Conservation (phyloP, 352 stramenopile species). For the Globisporangium paddicum region DNA sequence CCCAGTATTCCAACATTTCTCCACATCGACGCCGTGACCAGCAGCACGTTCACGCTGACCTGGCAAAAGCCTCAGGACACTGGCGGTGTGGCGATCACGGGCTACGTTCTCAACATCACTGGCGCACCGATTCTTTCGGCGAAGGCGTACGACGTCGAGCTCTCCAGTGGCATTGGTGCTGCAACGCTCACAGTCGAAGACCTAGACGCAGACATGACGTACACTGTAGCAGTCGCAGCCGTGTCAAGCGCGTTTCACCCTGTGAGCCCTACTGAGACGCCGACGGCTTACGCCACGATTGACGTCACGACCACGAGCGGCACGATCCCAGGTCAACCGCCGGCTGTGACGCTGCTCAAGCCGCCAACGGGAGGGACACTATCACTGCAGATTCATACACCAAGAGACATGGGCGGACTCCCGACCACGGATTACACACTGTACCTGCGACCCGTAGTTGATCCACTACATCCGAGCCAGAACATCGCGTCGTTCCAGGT, state of each 20-base stretch:
- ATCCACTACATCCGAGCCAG: not conserved
- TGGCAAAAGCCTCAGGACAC: conserved; percentile 34
- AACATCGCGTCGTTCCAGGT: conserved; percentile 4
- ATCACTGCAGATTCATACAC: conserved; percentile 23
- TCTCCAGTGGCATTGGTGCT: not conserved
- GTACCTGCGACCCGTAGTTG: conserved; percentile 21
- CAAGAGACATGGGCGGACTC: conserved; percentile 31
- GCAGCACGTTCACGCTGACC: conserved; percentile 20
- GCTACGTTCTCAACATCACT: conserved; percentile 18
- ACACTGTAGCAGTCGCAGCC: conserved; percentile 26
- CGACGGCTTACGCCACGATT: conserved; percentile 5
- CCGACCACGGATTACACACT: conserved; percentile 25
- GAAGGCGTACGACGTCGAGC: not conserved
- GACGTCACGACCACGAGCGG: conserved; percentile 19
- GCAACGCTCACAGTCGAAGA: conserved; percentile 15
- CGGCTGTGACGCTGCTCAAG: conserved; percentile 14
- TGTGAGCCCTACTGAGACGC: not conserved
- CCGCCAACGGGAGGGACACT: conserved; percentile 30
- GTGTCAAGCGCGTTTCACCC: conserved; percentile 20
- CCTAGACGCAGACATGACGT: conserved; percentile 31
- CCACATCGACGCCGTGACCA: not conserved
- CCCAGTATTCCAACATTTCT: conserved; percentile 25
- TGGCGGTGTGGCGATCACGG: conserved; percentile 28
- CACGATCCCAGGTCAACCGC: conserved; percentile 13
- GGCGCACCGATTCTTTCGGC: not conserved